Evolutionary conservation across 306 rosid species (phyloP), one percentile per base, ranked within the genome.

Genomic region (Trifolium fragiferum): DNA sequence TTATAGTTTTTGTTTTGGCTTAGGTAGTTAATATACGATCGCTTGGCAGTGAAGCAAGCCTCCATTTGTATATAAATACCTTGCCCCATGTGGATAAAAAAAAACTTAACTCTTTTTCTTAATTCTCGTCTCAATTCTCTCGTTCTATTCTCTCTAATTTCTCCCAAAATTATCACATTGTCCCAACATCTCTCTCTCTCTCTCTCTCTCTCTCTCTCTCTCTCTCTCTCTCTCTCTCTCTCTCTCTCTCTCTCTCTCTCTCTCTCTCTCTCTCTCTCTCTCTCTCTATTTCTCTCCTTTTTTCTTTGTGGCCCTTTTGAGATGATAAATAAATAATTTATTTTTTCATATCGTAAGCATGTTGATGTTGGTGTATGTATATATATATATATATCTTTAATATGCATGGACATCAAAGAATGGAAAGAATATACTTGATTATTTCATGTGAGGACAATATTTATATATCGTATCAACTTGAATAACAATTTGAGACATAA

Each of bases 401-500:
- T 69, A 80, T 88, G 85, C 78, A 87, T 82, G 85, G 73, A 38
- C 60, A 73, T 74, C 58, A 79, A 79, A 76, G 70, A 64, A 86
- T 74, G 82, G 66, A 67, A 35, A 83, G 83, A 77, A 80, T 74
- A 86, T 81, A 83, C 82, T 79, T 72, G 15, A 51, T 72, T 68
- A 78, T 76, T 72, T 68, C 92, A 82, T 82, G 90, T 86, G 90
- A 88, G 44, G 43, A 80, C 81, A 80, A 68, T 50, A 43, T 21
- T 80, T 73, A 37, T 37, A 35, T 35, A 59, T 76, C 53, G 65
- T 72, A 77, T 77, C 81, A 80, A 78, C 73, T 79, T 81, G 74
- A 55, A 64, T 62, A 71, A 38, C 60, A 69, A 47, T 67, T 58
- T 74, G 30, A 55, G 30, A 38, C 59, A 62, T 54, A 58, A 35